These are phyloP conservation scores for Athelia sp. DNA, from an alignment of 1,284 basidiomycete genomes.

Conservation along the genomic window DNA sequence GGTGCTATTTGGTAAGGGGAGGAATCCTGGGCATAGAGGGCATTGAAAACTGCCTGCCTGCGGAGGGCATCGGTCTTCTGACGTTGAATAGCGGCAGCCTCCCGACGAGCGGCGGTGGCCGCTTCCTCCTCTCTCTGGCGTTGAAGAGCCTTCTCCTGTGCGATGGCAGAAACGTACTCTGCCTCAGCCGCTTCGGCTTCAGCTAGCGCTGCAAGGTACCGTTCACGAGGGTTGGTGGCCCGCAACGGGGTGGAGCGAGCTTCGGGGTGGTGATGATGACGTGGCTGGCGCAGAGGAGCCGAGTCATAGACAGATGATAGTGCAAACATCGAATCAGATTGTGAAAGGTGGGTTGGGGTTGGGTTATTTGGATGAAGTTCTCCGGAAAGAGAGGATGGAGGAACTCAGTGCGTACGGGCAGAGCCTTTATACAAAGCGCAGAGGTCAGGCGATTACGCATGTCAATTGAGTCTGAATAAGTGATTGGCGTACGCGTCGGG, in stretches of 20 bases:
- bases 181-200: slow-evolving; percentile 20
- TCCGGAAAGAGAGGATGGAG: no score
- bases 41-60: slow-evolving; percentile 4
- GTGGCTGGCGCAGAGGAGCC: not conserved
- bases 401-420: no score
- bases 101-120: slow-evolving; percentile 2
- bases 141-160: slow-evolving; percentile 17
- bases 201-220: slow-evolving; percentile 19
- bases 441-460: no score
- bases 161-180: slow-evolving; percentile 24
- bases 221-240: slow-evolving; percentile 12
- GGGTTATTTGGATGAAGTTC: no score
- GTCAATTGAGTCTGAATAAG: no score
- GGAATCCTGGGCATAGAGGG: not conserved
- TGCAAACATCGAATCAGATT: not conserved
- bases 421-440: no score
- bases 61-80: slow-evolving; percentile 4
- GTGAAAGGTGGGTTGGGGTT: no score
- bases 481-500: no score
- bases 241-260: not conserved
- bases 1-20: not conserved
- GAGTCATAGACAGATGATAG: not conserved
- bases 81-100: not conserved
- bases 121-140: slow-evolving; percentile 17
- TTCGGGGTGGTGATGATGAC: not conserved